Percentiles rank a stretch among this genome's conserved stretches.
Evolutionary conservation across 331 rosid species (phyloP).

Genomic region (Pyracantha coccinea): DNA sequence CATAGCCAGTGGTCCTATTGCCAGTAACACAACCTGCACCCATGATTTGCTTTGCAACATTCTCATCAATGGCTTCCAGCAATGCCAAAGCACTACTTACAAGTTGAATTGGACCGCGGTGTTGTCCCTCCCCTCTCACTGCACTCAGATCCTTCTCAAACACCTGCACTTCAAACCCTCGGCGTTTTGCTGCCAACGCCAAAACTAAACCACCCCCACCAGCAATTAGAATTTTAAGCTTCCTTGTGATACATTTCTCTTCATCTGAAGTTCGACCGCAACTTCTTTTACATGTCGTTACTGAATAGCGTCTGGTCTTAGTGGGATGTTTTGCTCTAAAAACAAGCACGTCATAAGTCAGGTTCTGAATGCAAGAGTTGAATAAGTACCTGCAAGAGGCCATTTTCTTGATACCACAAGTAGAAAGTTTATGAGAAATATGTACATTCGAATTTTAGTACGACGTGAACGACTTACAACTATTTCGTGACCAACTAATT

Average conservation of each 20-base stretch:
- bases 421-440: not conserved
- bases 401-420: not conserved
- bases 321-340: not conserved
- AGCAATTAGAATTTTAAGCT: not conserved
- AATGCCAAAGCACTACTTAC: not conserved
- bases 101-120: not conserved
- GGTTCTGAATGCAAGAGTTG: not conserved
- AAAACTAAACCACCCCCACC: not conserved
- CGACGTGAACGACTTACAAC: not conserved
- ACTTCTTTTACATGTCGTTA: not conserved
- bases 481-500: not conserved
- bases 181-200: not conserved
- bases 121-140: not conserved
- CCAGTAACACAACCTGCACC: not conserved
- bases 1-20: not conserved
- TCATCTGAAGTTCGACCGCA: not conserved
- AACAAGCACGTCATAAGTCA: not conserved
- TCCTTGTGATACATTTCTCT: not conserved
- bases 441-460: no score
- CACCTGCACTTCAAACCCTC: not conserved
- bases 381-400: not conserved
- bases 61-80: not conserved
- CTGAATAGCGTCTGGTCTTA: not conserved
- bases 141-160: not conserved
- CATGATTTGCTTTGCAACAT: not conserved